Conservation (phyloP, 78 protist genomes). For the Acrasis kona region DNA sequence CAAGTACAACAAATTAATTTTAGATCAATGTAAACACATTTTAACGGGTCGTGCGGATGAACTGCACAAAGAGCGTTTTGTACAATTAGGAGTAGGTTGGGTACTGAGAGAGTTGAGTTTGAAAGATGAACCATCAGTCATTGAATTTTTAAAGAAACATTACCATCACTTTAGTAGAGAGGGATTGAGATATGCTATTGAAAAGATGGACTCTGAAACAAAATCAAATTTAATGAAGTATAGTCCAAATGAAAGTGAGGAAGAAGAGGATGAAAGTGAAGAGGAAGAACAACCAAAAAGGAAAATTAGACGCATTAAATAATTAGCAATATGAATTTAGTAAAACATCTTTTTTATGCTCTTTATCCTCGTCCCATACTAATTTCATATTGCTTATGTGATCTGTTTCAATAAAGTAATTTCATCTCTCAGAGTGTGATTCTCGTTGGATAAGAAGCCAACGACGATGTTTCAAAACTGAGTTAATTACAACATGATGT, state of each 20-base stretch:
- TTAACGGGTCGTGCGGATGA: neutral
- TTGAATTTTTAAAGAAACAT: slow-evolving; percentile 10
- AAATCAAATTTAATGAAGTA: slow-evolving; percentile 1
- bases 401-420: no score
- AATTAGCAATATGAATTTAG: no score
- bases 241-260: no score
- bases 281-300: neutral
- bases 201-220: slow-evolving; percentile 4
- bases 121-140: neutral
- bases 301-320: no score
- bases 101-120: neutral
- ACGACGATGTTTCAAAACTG: no score
- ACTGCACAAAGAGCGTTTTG: neutral
- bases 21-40: neutral
- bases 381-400: no score
- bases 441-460: no score
- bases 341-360: no score
- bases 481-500: no score
- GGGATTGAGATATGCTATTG: slow-evolving; percentile 12
- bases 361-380: no score
- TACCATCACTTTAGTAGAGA: slow-evolving; percentile 10
- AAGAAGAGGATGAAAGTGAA: neutral
- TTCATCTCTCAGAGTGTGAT: no score
- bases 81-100: neutral
- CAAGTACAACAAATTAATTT: neutral